Evolutionary conservation across 2,329 filamentous ascomycete species (phyloP), one percentile per base, ranked within the genome.

Genomic region (Alternaria sp.): DNA sequence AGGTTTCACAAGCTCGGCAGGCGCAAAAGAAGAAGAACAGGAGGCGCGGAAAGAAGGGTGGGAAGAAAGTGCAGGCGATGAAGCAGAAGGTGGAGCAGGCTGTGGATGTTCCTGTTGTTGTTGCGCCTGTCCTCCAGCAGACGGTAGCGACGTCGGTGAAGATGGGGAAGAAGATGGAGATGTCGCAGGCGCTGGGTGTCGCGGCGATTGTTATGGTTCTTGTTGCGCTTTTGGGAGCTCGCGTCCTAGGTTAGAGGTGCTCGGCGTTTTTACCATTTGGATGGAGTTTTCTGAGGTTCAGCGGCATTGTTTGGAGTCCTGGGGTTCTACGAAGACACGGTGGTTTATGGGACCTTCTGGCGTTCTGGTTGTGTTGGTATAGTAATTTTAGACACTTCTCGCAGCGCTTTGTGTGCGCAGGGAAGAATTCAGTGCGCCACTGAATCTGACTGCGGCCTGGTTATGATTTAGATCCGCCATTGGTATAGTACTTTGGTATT

Each of bases 41-140:
- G 4, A 59, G 54, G 50, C 49, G 55, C 11, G 49, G 60, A 7
- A 51, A 46, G 30, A 60, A 55, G 13, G 50, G 57, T 21, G 50
- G 54, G 2, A 51, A 51, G 45, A 54, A 54, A 23, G 23, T 23
- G 52, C 52, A 54, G n/a, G 36, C 15, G 30, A 19, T 36, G 9
- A 52, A 52, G 49, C 28, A 52, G 6, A 52, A 52, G 30, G 36
- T 36, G 30, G 19, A 40, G 3, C 49, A 52, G 11, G 8, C 30
- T 52, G 30, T 25, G 30, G 19, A 52, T 13, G 13, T 21, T 40
- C 17, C 28, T n/a, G 28, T 19, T 19, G 15, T 36, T 7, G 2
- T 50, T 19, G 26, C 26, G 26, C 26, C 26, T 28, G 11, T 28
- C 2, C 26, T 28, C 26, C 25, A 13, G 28, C 28, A 7, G 30